Base-by-base conservation (phyloP, 176 grass and related monocot species). In the Hsuehochloa calcarea region DNA sequence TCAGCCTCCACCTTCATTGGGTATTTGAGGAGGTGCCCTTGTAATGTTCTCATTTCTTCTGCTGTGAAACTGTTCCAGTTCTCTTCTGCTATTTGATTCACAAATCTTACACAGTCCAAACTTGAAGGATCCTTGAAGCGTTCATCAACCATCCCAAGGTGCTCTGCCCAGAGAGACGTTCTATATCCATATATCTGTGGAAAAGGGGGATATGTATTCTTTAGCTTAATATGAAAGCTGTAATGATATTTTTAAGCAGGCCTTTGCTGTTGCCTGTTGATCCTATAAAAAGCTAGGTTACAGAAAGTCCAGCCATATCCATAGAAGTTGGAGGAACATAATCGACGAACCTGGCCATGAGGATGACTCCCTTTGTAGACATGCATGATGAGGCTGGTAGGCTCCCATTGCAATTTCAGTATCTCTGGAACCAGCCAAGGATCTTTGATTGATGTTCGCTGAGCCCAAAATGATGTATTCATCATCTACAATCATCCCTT, bases 371-470 rank as follows among this genome's bases (percentile, higher is more conserved):
- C 74, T 93, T 90, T 50, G 68, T 85, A 82, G 85, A 82, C 96
- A 98, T 67, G 93, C 45, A n/a, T 93, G 51, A 75, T 92, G 88
- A 88, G 89, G 91, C 82, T 98, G 96, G 89, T 98, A 98, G 25
- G 96, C 96, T 12, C 96, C 96, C 96, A 98, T 98, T 43, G 95
- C 92, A 52, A 98, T 93, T 89, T 98, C 95, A 13, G 95, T 98
- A 90, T 98, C 95, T 89, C 95, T 95, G 9, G 95, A 89, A 62
- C 95, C 95, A 51, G 89, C 74, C 60, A 98, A 49, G 41, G 96
- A 98, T 84, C 96, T 91, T 82, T 98, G 96, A 59, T 98, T 98
- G 79, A 98, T 96, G 79, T 98, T 98, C 78, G 96, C 93, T 60
- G 96, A 98, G 41, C 96, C 96, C 68, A 98, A 41, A 80, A 98